Evolutionary conservation across 345 rosid species (phyloP), one percentile per base, ranked within the genome.

Genomic region (Eucalyptus leucophloia): DNA sequence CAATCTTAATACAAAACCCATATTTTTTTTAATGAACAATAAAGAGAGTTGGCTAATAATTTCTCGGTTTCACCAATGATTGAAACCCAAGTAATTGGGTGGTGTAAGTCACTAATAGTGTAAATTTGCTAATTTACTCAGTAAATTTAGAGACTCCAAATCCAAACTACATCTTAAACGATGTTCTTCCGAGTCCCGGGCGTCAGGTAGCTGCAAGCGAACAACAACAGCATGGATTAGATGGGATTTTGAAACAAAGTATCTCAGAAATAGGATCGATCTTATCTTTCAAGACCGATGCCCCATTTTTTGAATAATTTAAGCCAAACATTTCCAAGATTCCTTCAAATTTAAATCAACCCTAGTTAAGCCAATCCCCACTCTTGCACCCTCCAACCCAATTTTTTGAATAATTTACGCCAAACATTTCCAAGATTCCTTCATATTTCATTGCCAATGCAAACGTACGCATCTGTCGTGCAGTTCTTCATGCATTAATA

Each of bases 281-380:
- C 81, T 69, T 69, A 69, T 69, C 81, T 34, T 69, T 69, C 81
- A 34, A 89, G 19, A 49, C 72, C 54, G 32, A 62, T 23, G 32
- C 69, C 49, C 80, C 77, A 47, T n/a, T 60, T 40, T 49, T 32
- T 67, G 40, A 50, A 18, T 72, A 80, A 80, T 47, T 40, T 50
- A 24, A 26, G 60, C 90, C 87, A 86, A 89, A 89, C 44, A 69
- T 69, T 34, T 69, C 82, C 82, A 18, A 34, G 8, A 69, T 69
- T 69, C 82, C 82, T 69, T 69, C 82, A 37, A 69, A 34, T 69
- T 90, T 87, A 90, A 92, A 93, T 91, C 91, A 89, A 90, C 92
- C 89, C 60, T 69, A 24, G 90, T 89, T 90, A 87, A 62, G 58
- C 80, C 87, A 49, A 49, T 86, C 86, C 56, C 91, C 34, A 23